Evolutionary conservation across 352 stramenopile genomes (phyloP), one percentile per base, ranked within the genome.

Genomic region (Phytopythium litorale): DNA sequence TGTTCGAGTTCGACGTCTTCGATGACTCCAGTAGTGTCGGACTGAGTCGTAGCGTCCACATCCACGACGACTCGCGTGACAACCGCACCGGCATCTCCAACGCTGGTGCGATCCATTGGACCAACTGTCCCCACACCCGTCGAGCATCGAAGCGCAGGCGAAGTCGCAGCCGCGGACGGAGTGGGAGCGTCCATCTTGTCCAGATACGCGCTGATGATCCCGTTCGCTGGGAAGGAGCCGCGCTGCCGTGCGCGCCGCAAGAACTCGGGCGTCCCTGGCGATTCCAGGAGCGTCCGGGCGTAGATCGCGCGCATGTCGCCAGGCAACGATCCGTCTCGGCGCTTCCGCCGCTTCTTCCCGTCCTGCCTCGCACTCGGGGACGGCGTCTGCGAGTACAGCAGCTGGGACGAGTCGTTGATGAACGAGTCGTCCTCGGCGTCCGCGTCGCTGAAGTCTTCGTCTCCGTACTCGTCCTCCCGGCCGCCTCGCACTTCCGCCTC

Each of bases 221-320:
- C 73, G 56, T 80, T 68, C 4, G 71, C 75, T 3, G 79, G 84
- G 32, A 93, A 40, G 18, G 71, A 65, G 16, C 66, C 59, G 37
- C 78, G 63, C 19, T 82, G 67, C 8, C 71, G 64, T 15, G 70
- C 76, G 5, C 80, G 70, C 64, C 73, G 74, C 18, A 72, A 38
- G 45, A 84, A 72, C 23, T 35, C 56, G 46, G 71, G 73, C 21
- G 70, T 72, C 28, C 61, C 58, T 25, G 71, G 82, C 16, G 84
- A 91, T 25, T 91, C 80, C n/a, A 85, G 69, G 23, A 94, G 51
- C 3, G 84, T 87, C 0, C 70, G 70, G 12, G 82, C 81, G 61
- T 94, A 94, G 51, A 94, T 91, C 28, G 84, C 82, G 6, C 82
- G 82, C 84, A 92, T 92, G 30, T 89, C 69, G 1, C 75, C 76